These are phyloP conservation scores for Diutina pseudorugosa DNA, from an alignment of 1,139 yeast genomes.

Conservation along the genomic window DNA sequence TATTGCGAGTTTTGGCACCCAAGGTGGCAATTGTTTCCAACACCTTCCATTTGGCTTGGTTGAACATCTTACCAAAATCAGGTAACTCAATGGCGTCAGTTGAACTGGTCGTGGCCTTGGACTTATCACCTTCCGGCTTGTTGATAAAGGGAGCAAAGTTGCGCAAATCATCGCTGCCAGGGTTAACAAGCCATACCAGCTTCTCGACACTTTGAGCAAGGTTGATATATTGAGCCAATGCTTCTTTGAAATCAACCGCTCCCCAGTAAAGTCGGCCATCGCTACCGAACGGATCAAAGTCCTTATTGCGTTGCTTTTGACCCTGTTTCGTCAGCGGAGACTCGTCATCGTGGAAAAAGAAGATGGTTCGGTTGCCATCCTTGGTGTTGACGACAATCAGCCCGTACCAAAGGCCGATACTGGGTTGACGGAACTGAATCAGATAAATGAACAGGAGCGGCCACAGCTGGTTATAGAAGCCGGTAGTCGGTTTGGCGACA, in stretches of 20 bases:
- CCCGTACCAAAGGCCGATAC: slow-evolving; percentile 87
- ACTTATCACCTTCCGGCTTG: slow-evolving; percentile 7
- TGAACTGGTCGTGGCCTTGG: slow-evolving; percentile 11
- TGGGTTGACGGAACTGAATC: slow-evolving; percentile 72
- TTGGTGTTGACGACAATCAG: slow-evolving; percentile 63
- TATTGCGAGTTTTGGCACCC: slow-evolving; percentile 55
- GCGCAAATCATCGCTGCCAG: slow-evolving; percentile 63
- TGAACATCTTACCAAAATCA: slow-evolving; percentile 34
- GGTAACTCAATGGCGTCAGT: slow-evolving; percentile 17
- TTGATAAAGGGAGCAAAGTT: slow-evolving; percentile 56
- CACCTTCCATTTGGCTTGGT: slow-evolving; percentile 74
- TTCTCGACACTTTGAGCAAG: slow-evolving; percentile 63
- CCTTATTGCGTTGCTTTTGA: slow-evolving; percentile 44
- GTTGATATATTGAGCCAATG: slow-evolving; percentile 41
- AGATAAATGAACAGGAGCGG: slow-evolving; percentile 57
- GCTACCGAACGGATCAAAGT: slow-evolving; percentile 65
- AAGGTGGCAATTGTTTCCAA: slow-evolving; percentile 78
- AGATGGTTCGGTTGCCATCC: slow-evolving; percentile 44
- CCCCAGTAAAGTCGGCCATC: slow-evolving; percentile 77
- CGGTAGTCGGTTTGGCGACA: slow-evolving; percentile 29
- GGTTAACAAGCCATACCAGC: slow-evolving; percentile 65
- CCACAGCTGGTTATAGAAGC: slow-evolving; percentile 56
- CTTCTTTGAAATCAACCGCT: slow-evolving; percentile 61
- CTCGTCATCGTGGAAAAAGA: slow-evolving; percentile 88
- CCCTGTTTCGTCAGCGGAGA: slow-evolving; percentile 59